Evolutionary conservation across 2,329 filamentous ascomycete genomes (phyloP).

Genomic region (Sarocladiaceae sp.): DNA sequence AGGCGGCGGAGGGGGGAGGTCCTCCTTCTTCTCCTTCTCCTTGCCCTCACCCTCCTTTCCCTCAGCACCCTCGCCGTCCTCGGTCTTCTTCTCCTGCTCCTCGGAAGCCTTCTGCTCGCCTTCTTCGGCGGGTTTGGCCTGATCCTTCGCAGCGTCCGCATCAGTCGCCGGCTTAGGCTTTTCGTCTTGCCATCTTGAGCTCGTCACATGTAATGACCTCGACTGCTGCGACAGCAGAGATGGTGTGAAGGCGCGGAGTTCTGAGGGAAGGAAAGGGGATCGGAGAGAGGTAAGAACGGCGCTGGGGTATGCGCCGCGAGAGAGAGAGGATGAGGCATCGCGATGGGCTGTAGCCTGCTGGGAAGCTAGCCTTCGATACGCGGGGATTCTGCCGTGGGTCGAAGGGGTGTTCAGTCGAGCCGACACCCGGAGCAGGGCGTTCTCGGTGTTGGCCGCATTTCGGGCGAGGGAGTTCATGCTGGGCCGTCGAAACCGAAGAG

Average conservation of each 20-base stretch:
- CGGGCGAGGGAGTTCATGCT: conserved; percentile 42
- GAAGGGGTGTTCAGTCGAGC: conserved; percentile 25
- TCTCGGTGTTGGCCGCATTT: conserved; percentile 35
- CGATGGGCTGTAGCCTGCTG: conserved; percentile 21
- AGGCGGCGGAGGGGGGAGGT: conserved; percentile 79
- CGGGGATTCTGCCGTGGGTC: conserved; percentile 36
- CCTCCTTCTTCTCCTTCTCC: conserved; percentile 57
- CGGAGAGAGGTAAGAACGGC: conserved; percentile 32
- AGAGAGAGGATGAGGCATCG: conserved; percentile 20
- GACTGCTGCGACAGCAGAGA: conserved; percentile 27
- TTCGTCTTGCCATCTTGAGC: conserved; percentile 23
- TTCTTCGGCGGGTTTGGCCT: conserved; percentile 37
- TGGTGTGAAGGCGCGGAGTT: conserved; percentile 19
- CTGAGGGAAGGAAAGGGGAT: conserved; percentile 37
- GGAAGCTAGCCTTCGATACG: conserved; percentile 41
- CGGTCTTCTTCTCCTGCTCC: conserved; percentile 28
- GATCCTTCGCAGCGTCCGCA: conserved; percentile 34
- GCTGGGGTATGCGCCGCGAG: conserved; percentile 20
- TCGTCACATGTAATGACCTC: conserved; percentile 27
- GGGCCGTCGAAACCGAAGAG: conserved; percentile 15
- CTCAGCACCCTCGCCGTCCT: conserved; percentile 39
- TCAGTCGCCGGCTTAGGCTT: conserved; percentile 29
- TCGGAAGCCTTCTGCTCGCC: conserved; percentile 16
- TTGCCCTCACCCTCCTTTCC: conserved; percentile 43
- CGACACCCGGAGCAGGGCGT: conserved; percentile 35